These are phyloP conservation scores for Areca catechu DNA, from an alignment of 176 grass and related monocot species.

Conservation along the genomic window DNA sequence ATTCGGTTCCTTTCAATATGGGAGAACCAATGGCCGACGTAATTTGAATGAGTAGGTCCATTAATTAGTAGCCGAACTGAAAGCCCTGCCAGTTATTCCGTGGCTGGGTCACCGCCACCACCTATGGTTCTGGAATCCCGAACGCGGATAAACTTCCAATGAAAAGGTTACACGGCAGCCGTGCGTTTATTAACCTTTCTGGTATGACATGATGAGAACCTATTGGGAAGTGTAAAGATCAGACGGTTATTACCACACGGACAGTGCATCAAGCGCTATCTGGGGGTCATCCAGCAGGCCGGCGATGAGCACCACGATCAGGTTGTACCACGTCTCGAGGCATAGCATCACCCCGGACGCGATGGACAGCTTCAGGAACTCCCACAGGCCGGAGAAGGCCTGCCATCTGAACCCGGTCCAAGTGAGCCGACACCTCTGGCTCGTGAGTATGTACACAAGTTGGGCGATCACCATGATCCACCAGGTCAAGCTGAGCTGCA, in stretches of 20 bases:
- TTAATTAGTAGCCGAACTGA: no score
- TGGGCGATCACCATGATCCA: conserved; percentile 52
- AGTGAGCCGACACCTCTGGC: conserved; percentile 40
- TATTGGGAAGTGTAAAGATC: conserved; percentile 2
- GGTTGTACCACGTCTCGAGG: conserved; percentile 89
- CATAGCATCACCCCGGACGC: conserved; percentile 83
- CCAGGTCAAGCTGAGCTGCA: conserved; percentile 67
- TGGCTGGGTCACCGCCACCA: no score
- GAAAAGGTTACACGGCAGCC: no score
- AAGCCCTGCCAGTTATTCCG: no score
- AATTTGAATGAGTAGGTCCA: no score
- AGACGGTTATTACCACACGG: conserved; percentile 50
- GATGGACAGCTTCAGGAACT: conserved; percentile 50
- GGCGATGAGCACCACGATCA: conserved; percentile 78
- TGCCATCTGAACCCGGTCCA: conserved; percentile 85
- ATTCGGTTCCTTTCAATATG: no score
- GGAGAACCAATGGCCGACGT: no score
- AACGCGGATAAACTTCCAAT: no score
- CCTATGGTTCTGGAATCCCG: background rate
- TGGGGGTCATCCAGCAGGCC: conserved; percentile 69
- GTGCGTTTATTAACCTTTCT: no score
- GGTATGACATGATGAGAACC: no score
- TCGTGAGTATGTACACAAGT: conserved; percentile 67
- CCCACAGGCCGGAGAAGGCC: conserved; percentile 53
- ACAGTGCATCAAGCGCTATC: conserved; percentile 68